phyloP scores from a whole-genome alignment of 345 rosid genomes.

The Gossypioides kirkii region DNA sequence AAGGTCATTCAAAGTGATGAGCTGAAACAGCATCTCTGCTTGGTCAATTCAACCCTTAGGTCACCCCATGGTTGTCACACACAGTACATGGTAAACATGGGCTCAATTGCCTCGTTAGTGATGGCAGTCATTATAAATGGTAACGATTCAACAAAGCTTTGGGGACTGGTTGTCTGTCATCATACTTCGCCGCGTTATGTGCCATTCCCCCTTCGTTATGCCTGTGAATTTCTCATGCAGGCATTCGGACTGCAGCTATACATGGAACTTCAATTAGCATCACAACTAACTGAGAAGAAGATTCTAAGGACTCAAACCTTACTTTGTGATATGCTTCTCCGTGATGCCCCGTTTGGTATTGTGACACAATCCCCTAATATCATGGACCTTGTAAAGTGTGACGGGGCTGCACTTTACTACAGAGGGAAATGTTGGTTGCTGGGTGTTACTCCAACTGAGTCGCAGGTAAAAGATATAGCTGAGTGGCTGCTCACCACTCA shows the following conservation, averaged over 20 bases:
- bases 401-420: constrained; percentile 76
- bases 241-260: constrained; percentile 73
- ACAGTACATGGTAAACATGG: constrained; percentile 85
- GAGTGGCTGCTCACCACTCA: constrained; percentile 60
- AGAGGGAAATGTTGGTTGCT: constrained; percentile 57
- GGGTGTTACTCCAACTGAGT: constrained; percentile 74
- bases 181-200: constrained; percentile 64
- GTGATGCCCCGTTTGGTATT: constrained; percentile 62
- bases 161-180: constrained; percentile 91
- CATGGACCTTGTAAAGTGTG: constrained; percentile 87
- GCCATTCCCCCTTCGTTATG: constrained; percentile 73
- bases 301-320: constrained; percentile 62
- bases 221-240: constrained; percentile 81
- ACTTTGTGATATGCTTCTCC: constrained; percentile 79
- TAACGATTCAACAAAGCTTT: constrained; percentile 55
- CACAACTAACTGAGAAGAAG: constrained; percentile 61
- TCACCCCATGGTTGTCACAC: constrained; percentile 69
- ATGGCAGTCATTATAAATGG: constrained; percentile 51
- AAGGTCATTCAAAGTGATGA: constrained; percentile 61
- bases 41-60: constrained; percentile 71
- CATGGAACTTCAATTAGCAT: constrained; percentile 69
- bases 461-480: constrained; percentile 59
- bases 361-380: constrained; percentile 83
- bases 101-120: constrained; percentile 68
- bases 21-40: constrained; percentile 60